Evolutionary conservation across 164 flowering plant species (phyloP).

Genomic region (Vitis labrusca): DNA sequence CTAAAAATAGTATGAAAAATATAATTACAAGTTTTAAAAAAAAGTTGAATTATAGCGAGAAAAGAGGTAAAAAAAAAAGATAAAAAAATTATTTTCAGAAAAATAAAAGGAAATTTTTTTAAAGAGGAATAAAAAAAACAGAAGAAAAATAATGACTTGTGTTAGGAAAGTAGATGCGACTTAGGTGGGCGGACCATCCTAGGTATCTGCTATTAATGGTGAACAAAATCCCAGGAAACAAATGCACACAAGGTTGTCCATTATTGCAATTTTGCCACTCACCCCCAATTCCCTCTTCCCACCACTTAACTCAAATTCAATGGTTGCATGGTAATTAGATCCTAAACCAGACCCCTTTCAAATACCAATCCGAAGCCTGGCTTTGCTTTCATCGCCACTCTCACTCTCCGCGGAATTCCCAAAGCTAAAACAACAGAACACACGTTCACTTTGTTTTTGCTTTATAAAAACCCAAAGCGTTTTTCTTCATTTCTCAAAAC

Average conservation of each 20-base stretch:
- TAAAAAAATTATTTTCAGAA: too few species aligned
- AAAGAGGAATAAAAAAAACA: too few species aligned
- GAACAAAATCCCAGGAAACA: not conserved
- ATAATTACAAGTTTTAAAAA: too few species aligned
- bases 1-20: too few species aligned
- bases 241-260: not conserved
- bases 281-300: not conserved
- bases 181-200: not conserved
- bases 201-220: not conserved
- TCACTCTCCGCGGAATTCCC: conserved; percentile 22
- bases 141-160: too few species aligned
- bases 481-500: conserved; percentile 15
- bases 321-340: not conserved
- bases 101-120: too few species aligned
- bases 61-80: too few species aligned
- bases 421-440: conserved; percentile 10
- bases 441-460: not conserved
- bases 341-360: not conserved
- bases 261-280: not conserved
- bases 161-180: not conserved
- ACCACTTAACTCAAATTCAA: not conserved
- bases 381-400: conserved; percentile 19
- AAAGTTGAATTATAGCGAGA: too few species aligned
- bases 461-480: not conserved
- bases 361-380: not conserved